phyloP scores from a whole-genome alignment of 352 stramenopile species.

The Globisporangium abappressorium region DNA sequence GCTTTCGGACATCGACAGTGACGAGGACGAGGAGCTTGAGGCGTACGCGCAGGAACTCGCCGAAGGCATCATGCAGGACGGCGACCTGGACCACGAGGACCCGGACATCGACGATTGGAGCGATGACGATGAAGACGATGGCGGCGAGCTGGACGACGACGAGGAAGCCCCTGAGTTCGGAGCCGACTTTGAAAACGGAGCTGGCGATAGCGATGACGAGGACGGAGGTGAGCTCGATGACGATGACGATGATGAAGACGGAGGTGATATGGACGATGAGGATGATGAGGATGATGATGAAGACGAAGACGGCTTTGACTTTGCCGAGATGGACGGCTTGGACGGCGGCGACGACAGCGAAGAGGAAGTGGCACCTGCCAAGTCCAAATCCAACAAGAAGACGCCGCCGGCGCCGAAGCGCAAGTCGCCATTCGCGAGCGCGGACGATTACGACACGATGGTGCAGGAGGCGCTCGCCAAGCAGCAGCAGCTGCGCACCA shows the following conservation, averaged over 20 bases:
- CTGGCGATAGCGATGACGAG: constrained; percentile 41
- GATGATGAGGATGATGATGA: constrained; percentile 22
- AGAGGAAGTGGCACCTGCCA: constrained; percentile 27
- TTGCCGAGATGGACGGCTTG: constrained; percentile 25
- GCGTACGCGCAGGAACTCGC: constrained; percentile 88
- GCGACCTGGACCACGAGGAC: constrained; percentile 73
- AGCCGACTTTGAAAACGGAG: constrained; percentile 24
- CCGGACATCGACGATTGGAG: constrained; percentile 71
- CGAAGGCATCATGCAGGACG: constrained; percentile 86
- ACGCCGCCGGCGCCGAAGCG: constrained; percentile 46
- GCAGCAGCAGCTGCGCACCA: constrained; percentile 32
- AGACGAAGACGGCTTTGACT: constrained; percentile 30
- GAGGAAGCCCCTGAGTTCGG: constrained; percentile 20
- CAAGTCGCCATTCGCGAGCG: constrained; percentile 69
- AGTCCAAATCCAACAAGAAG: constrained; percentile 55
- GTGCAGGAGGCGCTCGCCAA: constrained; percentile 63
- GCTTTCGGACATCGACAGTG: constrained; percentile 54
- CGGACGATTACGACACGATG: constrained; percentile 76
- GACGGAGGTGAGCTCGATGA: constrained; percentile 28
- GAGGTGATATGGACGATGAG: constrained; percentile 19
- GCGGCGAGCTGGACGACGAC: constrained; percentile 33
- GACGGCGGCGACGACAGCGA: constrained; percentile 52
- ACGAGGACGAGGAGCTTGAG: constrained; percentile 84
- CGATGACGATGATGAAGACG: constrained; percentile 35
- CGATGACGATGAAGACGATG: constrained; percentile 49